These are phyloP conservation scores for Eucalyptus dawsonii DNA, from an alignment of 345 rosid genomes.

Conservation along the genomic window DNA sequence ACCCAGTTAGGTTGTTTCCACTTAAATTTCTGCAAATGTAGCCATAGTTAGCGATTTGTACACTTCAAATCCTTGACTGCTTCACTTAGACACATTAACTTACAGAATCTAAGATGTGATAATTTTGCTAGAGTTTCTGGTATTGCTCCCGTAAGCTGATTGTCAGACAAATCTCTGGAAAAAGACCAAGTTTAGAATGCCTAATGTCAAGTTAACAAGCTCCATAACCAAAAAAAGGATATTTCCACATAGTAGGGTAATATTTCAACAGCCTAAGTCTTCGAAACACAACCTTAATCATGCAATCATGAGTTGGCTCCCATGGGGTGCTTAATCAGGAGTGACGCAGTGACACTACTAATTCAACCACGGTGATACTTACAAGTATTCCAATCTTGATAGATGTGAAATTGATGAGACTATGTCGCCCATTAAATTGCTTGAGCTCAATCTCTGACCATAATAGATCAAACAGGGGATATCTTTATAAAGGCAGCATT, in stretches of 20 bases:
- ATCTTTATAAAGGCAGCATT: not conserved
- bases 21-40: not conserved
- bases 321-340: not conserved
- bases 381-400: not conserved
- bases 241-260: not conserved
- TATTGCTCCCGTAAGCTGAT: slow-evolving; percentile 25
- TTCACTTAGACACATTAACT: slow-evolving; percentile 1
- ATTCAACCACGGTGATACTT: not conserved
- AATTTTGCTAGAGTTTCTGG: slow-evolving; percentile 17
- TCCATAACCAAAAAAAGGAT: not conserved
- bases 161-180: slow-evolving; percentile 46
- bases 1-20: not conserved
- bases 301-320: not conserved
- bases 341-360: not conserved
- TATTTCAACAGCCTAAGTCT: not conserved
- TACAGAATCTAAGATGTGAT: slow-evolving; percentile 20
- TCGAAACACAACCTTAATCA: not conserved
- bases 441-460: not conserved
- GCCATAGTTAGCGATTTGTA: not conserved
- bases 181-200: not conserved
- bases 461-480: not conserved
- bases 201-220: not conserved
- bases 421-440: not conserved
- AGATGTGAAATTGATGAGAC: not conserved
- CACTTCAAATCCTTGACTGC: not conserved